Conservation (phyloP, 495 filamentous ascomycete genomes). For the Penicillium flavigenum region DNA sequence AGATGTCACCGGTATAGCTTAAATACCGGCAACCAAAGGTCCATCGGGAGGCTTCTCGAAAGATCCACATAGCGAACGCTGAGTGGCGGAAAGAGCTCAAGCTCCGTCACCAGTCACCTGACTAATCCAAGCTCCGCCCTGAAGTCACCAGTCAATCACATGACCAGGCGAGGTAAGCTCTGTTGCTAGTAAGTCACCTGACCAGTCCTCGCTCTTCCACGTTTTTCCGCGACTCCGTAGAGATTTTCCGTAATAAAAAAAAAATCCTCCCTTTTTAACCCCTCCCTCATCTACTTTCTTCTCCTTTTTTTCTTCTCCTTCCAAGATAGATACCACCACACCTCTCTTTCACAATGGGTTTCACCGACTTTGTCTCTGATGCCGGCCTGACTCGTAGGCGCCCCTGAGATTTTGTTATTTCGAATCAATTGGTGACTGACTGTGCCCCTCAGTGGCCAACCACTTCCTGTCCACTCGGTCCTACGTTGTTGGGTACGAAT, state of each 20-base stretch:
- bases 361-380: conserved; percentile 87
- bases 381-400: conserved; percentile 80
- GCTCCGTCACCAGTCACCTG: conserved; percentile 43
- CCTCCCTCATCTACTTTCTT: conserved; percentile 24
- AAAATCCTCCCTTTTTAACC: conserved; percentile 33
- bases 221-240: conserved; percentile 13
- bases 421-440: conserved; percentile 34
- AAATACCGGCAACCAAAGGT: conserved; percentile 19
- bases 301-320: conserved; percentile 24
- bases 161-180: conserved; percentile 29
- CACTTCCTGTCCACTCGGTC: conserved; percentile 85
- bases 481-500: conserved; percentile 87
- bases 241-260: conserved; percentile 37
- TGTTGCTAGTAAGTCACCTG: conserved; percentile 38
- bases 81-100: conserved; percentile 34
- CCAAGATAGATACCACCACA: conserved; percentile 19
- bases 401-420: conserved; percentile 28
- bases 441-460: conserved; percentile 73
- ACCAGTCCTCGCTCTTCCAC: conserved; percentile 1
- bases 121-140: not conserved
- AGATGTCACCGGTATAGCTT: conserved; percentile 16
- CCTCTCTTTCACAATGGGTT: conserved; percentile 72
- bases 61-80: conserved; percentile 35
- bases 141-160: conserved; percentile 34
- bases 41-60: conserved; percentile 46